Conservation (phyloP, 73 alveolate genomes). For the Symbiodinium natans region DNA sequence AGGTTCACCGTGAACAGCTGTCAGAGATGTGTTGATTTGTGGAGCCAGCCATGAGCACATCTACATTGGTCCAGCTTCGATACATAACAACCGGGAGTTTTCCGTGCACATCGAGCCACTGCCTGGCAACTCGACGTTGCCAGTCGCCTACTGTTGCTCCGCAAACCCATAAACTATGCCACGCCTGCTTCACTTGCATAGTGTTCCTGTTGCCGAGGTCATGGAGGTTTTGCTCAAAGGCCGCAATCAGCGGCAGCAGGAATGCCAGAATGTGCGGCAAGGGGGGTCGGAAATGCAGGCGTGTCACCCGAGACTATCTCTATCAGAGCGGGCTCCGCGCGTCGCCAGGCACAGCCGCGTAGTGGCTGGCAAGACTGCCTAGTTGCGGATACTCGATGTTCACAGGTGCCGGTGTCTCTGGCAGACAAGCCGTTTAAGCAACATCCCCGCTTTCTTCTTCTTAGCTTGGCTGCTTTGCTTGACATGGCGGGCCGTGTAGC, state of each 20-base stretch:
- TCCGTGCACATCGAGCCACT: background rate
- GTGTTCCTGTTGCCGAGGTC: background rate
- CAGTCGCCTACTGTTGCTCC: background rate
- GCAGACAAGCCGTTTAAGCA: conserved; percentile 71
- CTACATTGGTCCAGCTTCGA: background rate
- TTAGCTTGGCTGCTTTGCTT: too few species aligned
- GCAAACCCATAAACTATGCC: background rate
- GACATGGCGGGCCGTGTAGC: too few species aligned
- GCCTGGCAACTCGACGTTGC: background rate
- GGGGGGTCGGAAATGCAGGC: conserved; percentile 1
- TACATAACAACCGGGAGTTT: background rate
- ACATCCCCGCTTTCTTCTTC: background rate
- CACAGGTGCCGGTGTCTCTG: conserved; percentile 75
- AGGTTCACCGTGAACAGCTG: too few species aligned
- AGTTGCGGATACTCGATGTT: background rate
- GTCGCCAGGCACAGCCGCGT: conserved; percentile 38
- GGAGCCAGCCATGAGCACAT: too few species aligned
- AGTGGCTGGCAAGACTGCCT: background rate
- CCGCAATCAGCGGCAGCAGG: background rate
- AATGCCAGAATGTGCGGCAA: background rate
- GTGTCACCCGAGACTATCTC: conserved; percentile 86
- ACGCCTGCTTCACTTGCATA: background rate
- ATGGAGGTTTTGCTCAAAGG: background rate
- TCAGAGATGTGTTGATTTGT: too few species aligned
- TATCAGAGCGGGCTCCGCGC: conserved; percentile 64